Conservation (phyloP, 2,329 filamentous ascomycete species). For the Fusarium humuli region DNA sequence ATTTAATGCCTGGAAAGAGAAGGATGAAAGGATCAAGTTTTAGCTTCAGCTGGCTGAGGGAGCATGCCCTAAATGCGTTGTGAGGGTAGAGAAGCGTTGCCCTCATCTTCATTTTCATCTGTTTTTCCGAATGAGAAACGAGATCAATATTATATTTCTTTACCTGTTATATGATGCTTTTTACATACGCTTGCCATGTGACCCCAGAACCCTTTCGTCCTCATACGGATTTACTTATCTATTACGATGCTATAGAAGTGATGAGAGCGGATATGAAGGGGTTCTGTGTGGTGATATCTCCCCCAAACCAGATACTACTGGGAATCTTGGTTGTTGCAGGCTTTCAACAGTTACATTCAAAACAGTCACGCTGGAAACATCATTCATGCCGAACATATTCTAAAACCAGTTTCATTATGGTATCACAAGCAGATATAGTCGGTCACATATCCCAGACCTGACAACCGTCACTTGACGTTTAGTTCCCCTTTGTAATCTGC, state of each 20-base stretch:
- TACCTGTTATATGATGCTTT: conserved; percentile 18
- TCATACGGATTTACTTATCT: neutral
- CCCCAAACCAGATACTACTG: too few relatives aligned
- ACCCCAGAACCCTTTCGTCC: neutral
- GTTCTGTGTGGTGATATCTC: neutral
- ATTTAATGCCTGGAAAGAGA: conserved; percentile 32
- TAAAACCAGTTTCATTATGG: neutral
- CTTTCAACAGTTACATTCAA: neutral
- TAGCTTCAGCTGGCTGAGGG: conserved; percentile 6
- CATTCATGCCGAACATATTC: neutral
- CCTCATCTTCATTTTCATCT: conserved; percentile 29
- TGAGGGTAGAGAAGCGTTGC: conserved; percentile 14
- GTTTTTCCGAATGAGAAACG: conserved; percentile 40
- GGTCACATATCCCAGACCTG: neutral
- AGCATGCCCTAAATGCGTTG: conserved; percentile 18
- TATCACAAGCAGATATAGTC: neutral
- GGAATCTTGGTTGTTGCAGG: neutral
- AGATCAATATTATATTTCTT: conserved; percentile 44
- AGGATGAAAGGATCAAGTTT: neutral
- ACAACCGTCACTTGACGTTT: neutral
- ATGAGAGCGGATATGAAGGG: too few relatives aligned
- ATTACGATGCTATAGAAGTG: neutral
- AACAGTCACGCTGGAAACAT: neutral
- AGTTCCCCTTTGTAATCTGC: neutral
- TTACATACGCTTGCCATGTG: neutral